phyloP scores from a whole-genome alignment of 192 early-diverging fungal species.

The Coemansia sp. region DNA sequence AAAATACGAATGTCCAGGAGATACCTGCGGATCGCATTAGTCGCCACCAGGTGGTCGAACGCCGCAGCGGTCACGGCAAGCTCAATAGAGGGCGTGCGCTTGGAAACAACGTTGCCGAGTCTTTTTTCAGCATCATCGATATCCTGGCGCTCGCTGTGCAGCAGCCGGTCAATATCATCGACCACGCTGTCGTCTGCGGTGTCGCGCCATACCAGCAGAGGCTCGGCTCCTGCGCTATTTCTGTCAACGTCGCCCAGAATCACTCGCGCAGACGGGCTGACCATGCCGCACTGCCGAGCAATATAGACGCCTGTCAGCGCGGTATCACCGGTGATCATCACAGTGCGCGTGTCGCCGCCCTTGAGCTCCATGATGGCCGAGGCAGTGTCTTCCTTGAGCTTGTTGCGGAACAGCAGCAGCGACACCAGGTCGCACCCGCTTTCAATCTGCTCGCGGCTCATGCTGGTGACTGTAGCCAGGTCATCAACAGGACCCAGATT shows the following conservation, averaged over 20 bases:
- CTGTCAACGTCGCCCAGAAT: conserved; percentile 61
- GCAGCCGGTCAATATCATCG: conserved; percentile 29
- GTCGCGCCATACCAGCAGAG: conserved; percentile 59
- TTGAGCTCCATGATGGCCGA: conserved; percentile 68
- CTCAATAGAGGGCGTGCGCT: conserved; percentile 49
- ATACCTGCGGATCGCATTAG: conserved; percentile 52
- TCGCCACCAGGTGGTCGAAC: conserved; percentile 56
- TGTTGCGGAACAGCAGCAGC: conserved; percentile 75
- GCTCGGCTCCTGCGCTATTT: not conserved
- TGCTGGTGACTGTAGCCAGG: conserved; percentile 35
- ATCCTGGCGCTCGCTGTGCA: conserved; percentile 6
- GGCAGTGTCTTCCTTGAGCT: conserved; percentile 69
- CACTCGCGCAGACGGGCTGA: conserved; percentile 53
- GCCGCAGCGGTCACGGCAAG: conserved; percentile 73
- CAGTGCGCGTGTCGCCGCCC: conserved; percentile 64
- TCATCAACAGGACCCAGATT: conserved; percentile 58
- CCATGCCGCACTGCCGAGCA: conserved; percentile 67
- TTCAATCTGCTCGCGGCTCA: conserved; percentile 66
- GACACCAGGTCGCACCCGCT: conserved; percentile 55
- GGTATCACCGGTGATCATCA: conserved; percentile 87
- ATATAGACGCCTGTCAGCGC: conserved; percentile 73
- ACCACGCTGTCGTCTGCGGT: conserved; percentile 56
- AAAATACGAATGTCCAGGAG: conserved; percentile 73
- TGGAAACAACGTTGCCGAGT: not conserved
- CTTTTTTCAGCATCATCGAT: conserved; percentile 23